A percentile compares a stretch with the other conserved stretches of the same genome.
These are phyloP conservation scores for Aspergillus wentii DNA, from an alignment of 495 filamentous ascomycete genomes.

Conservation along the genomic window DNA sequence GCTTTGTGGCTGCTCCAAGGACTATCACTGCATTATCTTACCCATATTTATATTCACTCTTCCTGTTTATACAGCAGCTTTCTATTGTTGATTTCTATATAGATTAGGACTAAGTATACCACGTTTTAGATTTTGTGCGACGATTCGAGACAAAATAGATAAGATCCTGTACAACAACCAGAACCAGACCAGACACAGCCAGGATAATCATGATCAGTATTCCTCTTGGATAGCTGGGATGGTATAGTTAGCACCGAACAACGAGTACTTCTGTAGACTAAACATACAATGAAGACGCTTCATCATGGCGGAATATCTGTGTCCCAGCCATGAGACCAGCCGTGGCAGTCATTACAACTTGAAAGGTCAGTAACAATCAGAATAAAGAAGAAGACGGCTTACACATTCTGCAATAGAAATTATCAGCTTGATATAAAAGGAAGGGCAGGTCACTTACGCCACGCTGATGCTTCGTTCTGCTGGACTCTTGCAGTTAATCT, in stretches of 20 bases:
- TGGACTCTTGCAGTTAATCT: constrained; percentile 14
- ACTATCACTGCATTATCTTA: no score
- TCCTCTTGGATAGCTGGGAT: constrained; percentile 11
- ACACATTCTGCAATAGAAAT: constrained; percentile 15
- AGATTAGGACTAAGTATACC: no score
- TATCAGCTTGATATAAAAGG: neutral
- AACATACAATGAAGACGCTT: constrained; percentile 10
- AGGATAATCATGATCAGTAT: constrained; percentile 16
- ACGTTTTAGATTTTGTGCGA: no score
- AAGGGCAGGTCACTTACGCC: constrained; percentile 10
- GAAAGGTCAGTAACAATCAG: neutral
- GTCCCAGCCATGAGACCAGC: constrained; percentile 18
- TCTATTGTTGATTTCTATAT: no score
- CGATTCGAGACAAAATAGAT: constrained; percentile 1
- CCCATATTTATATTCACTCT: no score
- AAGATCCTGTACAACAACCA: neutral
- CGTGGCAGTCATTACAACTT: constrained; percentile 21
- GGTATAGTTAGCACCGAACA: neutral
- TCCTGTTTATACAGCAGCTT: no score
- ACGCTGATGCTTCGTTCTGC: constrained; percentile 18
- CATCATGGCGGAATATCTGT: constrained; percentile 18
- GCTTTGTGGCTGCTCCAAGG: no score
- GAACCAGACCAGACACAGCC: constrained; percentile 4
- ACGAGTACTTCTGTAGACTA: neutral
- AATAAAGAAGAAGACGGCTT: neutral